A percentile compares a stretch with the other conserved stretches of the same genome.
Evolutionary conservation across 495 filamentous ascomycete genomes (phyloP).

Genomic region (Hamigera avellanea): DNA sequence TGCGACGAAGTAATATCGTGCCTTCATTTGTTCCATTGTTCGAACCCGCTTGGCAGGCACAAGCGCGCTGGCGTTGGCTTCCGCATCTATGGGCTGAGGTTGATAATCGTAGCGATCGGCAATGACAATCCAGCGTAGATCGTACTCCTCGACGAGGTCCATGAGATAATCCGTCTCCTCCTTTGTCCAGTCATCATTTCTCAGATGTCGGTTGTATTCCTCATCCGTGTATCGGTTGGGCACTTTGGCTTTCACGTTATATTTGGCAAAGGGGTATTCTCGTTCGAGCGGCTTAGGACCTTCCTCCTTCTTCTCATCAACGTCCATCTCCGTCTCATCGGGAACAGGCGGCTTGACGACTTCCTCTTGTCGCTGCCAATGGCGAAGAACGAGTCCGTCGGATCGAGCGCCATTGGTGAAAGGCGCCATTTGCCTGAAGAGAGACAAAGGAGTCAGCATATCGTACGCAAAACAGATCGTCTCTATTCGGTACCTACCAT

Average conservation of each 20-base stretch:
- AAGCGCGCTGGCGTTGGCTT: conserved; percentile 26
- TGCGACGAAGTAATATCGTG: conserved; percentile 77
- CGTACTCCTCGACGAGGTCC: conserved; percentile 58
- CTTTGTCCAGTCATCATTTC: conserved; percentile 68
- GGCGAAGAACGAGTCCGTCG: conserved; percentile 46
- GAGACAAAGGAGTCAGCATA: background rate
- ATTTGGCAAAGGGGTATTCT: conserved; percentile 57
- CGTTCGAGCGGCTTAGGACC: conserved; percentile 16
- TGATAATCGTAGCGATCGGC: conserved; percentile 82
- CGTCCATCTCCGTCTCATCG: conserved; percentile 31
- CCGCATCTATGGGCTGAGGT: conserved; percentile 29
- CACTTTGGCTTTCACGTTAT: conserved; percentile 62
- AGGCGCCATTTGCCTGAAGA: conserved; percentile 35
- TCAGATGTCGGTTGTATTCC: conserved; percentile 68
- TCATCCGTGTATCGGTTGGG: conserved; percentile 70
- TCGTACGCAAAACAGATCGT: background rate
- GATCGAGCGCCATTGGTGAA: conserved; percentile 50
- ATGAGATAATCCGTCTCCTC: conserved; percentile 91
- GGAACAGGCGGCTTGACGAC: conserved; percentile 25
- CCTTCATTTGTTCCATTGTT: conserved; percentile 82
- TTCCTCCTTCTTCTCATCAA: conserved; percentile 30
- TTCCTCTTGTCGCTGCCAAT: conserved; percentile 48
- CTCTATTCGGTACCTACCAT: conserved; percentile 28
- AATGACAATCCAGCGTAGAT: conserved; percentile 84
- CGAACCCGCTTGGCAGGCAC: conserved; percentile 36